These are phyloP conservation scores for Imleria badia DNA, from an alignment of 768 basidiomycete genomes.

Conservation along the genomic window DNA sequence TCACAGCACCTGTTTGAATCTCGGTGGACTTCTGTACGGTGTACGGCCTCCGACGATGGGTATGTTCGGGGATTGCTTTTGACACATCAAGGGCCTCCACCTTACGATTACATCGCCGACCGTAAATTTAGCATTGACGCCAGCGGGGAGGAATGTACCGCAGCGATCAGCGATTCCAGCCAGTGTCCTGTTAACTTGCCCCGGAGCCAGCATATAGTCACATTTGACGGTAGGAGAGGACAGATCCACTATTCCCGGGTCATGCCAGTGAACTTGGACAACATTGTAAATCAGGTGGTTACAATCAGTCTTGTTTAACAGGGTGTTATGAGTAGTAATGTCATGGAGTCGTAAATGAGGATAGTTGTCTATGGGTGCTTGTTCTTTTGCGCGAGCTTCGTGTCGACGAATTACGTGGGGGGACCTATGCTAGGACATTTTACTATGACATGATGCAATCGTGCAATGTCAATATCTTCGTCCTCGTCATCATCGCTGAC, in stretches of 20 bases:
- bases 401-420: too few species aligned
- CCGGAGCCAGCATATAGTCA: neutral
- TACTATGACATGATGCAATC: neutral
- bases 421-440: constrained; percentile 6
- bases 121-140: neutral
- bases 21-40: neutral
- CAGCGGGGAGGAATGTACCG: neutral
- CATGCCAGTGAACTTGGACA: too few species aligned
- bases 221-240: neutral
- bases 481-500: constrained; percentile 54
- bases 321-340: too few species aligned
- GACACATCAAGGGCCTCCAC: neutral
- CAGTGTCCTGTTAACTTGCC: neutral
- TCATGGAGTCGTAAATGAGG: too few species aligned
- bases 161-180: neutral
- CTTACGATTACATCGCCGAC: too few species aligned
- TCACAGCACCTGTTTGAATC: neutral
- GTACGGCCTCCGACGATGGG: neutral
- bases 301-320: too few species aligned
- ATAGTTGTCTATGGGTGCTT: too few species aligned
- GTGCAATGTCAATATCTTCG: constrained; percentile 59
- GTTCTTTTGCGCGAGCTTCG: too few species aligned
- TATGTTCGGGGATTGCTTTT: neutral
- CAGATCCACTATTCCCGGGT: neutral
- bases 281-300: too few species aligned